A percentile compares a stretch with the other conserved stretches of the same genome.
These are phyloP conservation scores for Quercus parvula DNA, from an alignment of 306 rosid species.

Conservation along the genomic window DNA sequence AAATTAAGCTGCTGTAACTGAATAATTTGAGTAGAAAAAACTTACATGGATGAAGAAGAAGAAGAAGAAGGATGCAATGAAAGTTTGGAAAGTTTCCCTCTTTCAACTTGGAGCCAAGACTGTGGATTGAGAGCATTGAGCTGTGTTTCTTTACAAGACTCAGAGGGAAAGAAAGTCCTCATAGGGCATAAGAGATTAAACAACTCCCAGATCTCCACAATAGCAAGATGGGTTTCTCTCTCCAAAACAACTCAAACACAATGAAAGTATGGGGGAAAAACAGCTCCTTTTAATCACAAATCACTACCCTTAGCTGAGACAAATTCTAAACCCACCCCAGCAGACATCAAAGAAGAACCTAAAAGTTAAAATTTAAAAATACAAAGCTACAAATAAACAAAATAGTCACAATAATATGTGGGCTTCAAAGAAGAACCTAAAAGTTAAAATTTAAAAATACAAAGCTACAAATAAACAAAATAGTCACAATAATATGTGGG, in stretches of 20 bases:
- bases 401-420: neutral
- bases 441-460: neutral
- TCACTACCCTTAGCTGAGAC: conserved; percentile 26
- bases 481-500: neutral
- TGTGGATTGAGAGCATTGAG: conserved; percentile 77
- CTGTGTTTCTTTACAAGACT: conserved; percentile 67
- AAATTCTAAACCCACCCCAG: conserved; percentile 25
- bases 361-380: neutral
- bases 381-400: neutral
- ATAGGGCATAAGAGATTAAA: conserved; percentile 67
- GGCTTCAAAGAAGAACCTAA: neutral
- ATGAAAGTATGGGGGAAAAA: conserved; percentile 9
- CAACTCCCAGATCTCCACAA: conserved; percentile 89
- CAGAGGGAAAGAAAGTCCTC: conserved; percentile 83
- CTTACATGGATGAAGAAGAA: conserved; percentile 75
- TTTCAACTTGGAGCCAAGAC: conserved; percentile 96
- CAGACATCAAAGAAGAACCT: neutral
- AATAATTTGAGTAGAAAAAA: conserved; percentile 4
- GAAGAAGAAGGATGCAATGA: conserved; percentile 52
- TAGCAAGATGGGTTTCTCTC: conserved; percentile 38
- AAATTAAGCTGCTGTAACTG: neutral
- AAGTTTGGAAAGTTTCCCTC: conserved; percentile 75
- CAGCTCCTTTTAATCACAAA: conserved; percentile 28
- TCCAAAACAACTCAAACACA: conserved; percentile 37
- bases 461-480: neutral